Evolutionary conservation across 2,329 filamentous ascomycete species (phyloP), one percentile per base, ranked within the genome.

Genomic region (Elsinoe fawcettii): DNA sequence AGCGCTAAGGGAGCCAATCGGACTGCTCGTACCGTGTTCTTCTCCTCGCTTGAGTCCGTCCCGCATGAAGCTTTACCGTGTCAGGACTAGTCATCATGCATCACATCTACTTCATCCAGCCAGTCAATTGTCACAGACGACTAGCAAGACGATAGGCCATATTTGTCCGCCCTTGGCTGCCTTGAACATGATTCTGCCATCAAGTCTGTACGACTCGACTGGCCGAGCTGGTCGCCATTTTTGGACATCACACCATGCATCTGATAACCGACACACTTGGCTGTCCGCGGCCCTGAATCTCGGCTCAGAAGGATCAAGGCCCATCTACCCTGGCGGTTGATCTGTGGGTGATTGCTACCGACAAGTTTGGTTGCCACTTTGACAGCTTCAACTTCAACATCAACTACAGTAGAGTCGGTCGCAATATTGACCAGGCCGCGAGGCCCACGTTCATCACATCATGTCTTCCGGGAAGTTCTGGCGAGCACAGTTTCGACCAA

Each of bases 401-500:
- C 41, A 25, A 37, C 9, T 6, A 37, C 34, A 37, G 34, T 37
- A 37, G 34, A 44, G 3, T 20, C 39, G 39, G 39, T 22, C 39
- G 9, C 46, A 30, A n/a, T n/a, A 54, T 18, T 37, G 9, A 25
- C 43, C 41, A 34, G 27, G 55, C 44, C 39, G 16, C 49, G 18
- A 30, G 32, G 47, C 39, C 41, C 27, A 27, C 7, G 27, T 2
- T 16, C 9, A 18, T 23, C 37, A 58, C 36, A 54, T 7, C 18
- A 57, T 49, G 60, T 60, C 63, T 6, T 58, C 64, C 57, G 65
- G 64, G 55, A 68, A 67, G 60, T 69, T 67, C 67, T 64, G 68
- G 30, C 63, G 63, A n/a, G 62, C 65, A 51, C 68, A 70, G 49
- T 61, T 72, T 59, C 69, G 67, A 23, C 47, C 63, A 1, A 65